Evolutionary conservation across 2,329 filamentous ascomycete genomes (phyloP), one percentile per base, ranked within the genome.

Genomic region (Cladophialophora bantiana): DNA sequence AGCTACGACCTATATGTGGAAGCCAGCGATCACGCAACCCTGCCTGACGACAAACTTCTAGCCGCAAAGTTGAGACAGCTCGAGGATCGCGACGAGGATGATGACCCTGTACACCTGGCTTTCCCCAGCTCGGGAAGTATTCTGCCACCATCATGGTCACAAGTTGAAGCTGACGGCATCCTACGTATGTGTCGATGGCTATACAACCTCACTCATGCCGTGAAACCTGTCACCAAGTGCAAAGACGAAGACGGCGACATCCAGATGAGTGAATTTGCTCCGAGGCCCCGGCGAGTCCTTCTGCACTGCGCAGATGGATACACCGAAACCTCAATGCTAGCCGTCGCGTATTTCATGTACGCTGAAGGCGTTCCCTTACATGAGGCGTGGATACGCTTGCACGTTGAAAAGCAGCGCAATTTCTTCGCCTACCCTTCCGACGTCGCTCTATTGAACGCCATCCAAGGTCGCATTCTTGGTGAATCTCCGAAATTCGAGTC

Each of bases 91-190:
- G 61, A 62, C 10, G 52, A 59, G 18, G 64, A 68, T 20, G 64
- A 69, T 26, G 79, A 81, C 4, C 80, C 86, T 13, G 79, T 88
- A 67, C 82, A 85, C 69, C 81, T 96, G 60, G 91, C 96, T 71
- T 98, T 98, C 68, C 94, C 94, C 0, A 95, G 93, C 0, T 97
- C 94, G 1, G 95, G 95, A n/a, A 96, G 92, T 73, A 91, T 98
- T 63, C 84, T 94, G 73, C 90, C 92, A 2, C 91, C 93, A 1
- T 91, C 90, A 0, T 96, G 91, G 86, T 92, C 90, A 1, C 91
- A 94, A 67, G 83, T 85, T 7, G 94, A 97, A 78, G 88, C 92
- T 1, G 93, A 97, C 75, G 91, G 89, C 32, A 89, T 98, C 50
- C 82, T 97, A 50, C 90, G 93, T 64, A 94, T 90, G 6, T 94